These are phyloP conservation scores for Trichoderma sp. DNA, from an alignment of 2,329 filamentous ascomycete genomes.

Conservation along the genomic window DNA sequence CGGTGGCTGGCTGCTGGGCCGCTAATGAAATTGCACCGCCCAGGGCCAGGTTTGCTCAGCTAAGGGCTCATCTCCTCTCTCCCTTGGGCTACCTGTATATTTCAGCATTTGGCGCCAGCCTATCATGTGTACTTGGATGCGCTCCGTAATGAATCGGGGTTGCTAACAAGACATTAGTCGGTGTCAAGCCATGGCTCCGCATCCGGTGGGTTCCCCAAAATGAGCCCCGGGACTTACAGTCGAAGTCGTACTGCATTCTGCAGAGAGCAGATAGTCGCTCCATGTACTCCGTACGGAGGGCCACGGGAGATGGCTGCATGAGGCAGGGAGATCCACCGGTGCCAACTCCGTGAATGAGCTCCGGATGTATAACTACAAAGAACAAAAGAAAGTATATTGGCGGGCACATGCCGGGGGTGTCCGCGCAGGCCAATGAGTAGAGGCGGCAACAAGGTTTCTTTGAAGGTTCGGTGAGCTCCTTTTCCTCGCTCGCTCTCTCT, in stretches of 20 bases:
- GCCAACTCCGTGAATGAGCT: neutral
- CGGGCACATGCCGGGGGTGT: neutral
- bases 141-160: neutral
- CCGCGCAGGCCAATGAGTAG: neutral
- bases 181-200: neutral
- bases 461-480: conserved; percentile 16
- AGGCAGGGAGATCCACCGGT: neutral
- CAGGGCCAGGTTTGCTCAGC: conserved; percentile 6
- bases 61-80: conserved; percentile 1
- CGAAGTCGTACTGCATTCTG: neutral
- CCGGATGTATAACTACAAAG: neutral
- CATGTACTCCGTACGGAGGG: neutral
- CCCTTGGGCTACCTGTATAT: neutral
- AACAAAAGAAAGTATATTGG: neutral
- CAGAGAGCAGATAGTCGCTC: neutral
- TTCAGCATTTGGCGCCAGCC: neutral
- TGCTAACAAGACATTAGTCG: neutral
- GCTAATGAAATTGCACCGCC: conserved; percentile 17
- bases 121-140: neutral
- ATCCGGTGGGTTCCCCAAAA: neutral
- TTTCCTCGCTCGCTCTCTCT: neutral
- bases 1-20: conserved; percentile 6
- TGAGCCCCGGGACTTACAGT: neutral
- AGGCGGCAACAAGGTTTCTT: neutral
- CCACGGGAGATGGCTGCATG: conserved; percentile 1